Percentiles rank a stretch among this genome's conserved stretches.
Evolutionary conservation across 345 rosid species (phyloP).

Genomic region (Pistacia vera): DNA sequence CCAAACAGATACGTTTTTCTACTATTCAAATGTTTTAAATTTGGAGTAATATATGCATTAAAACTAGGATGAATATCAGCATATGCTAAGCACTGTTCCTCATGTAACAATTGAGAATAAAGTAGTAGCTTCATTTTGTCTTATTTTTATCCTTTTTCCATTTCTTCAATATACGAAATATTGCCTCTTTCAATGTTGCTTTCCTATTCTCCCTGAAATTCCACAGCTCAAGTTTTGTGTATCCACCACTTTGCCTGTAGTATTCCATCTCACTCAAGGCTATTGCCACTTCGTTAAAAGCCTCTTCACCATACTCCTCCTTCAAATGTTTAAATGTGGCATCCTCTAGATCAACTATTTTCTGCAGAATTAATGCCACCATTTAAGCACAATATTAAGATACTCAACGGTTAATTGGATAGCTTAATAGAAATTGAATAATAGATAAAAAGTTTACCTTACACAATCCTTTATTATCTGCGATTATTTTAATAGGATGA

Average conservation of each 20-base stretch:
- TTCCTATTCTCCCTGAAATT: constrained; percentile 29
- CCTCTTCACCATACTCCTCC: constrained; percentile 33
- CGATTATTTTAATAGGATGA: too few species aligned
- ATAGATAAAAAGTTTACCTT: too few species aligned
- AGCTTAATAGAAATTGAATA: too few species aligned
- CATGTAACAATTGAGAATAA: background rate
- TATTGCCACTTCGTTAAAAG: constrained; percentile 26
- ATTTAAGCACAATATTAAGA: background rate
- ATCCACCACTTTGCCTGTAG: constrained; percentile 48
- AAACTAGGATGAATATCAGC: too few species aligned
- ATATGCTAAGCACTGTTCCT: background rate
- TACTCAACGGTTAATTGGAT: too few species aligned
- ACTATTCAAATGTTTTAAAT: too few species aligned
- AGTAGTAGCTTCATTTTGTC: constrained; percentile 22
- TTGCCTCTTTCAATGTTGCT: constrained; percentile 43
- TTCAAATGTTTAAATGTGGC: constrained; percentile 33
- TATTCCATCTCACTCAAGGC: constrained; percentile 40
- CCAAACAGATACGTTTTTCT: too few species aligned
- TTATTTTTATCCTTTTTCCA: constrained; percentile 32
- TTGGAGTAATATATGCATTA: too few species aligned
- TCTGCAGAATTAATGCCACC: constrained; percentile 18
- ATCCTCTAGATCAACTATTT: constrained; percentile 38
- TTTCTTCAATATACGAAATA: constrained; percentile 21
- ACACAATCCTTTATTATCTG: too few species aligned
- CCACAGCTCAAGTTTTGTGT: constrained; percentile 40